These are phyloP conservation scores for Rickenella mellea DNA, from an alignment of 768 basidiomycete genomes.

Conservation along the genomic window DNA sequence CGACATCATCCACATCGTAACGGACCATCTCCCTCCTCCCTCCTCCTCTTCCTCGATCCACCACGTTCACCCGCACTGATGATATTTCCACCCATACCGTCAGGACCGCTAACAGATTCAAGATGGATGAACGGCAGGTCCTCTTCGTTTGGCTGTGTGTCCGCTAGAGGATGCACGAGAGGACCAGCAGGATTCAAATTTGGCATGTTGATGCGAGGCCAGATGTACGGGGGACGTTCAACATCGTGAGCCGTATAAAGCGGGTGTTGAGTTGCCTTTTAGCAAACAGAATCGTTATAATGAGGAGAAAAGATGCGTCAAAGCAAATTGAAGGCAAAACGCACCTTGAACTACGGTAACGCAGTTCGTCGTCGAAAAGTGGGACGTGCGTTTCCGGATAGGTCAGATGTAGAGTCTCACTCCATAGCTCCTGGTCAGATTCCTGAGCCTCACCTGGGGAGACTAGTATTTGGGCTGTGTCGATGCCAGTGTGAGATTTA, in stretches of 20 bases:
- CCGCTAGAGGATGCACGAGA: conserved; percentile 84
- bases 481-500: too few relatives aligned
- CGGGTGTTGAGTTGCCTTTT: conserved; percentile 96
- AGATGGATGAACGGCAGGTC: conserved; percentile 70
- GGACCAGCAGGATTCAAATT: conserved; percentile 80
- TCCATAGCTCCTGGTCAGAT: conserved; percentile 71
- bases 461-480: conserved; percentile 88
- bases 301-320: too few relatives aligned
- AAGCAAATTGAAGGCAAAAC: too few relatives aligned
- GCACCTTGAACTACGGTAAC: conserved; percentile 90
- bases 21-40: conserved; percentile 69
- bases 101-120: too few relatives aligned
- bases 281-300: too few relatives aligned
- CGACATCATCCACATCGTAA: conserved; percentile 78
- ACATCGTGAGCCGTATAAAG: conserved; percentile 82
- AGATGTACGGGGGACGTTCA: conserved; percentile 76
- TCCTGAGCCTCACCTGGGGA: conserved; percentile 77
- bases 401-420: conserved; percentile 58
- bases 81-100: too few relatives aligned
- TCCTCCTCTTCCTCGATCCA: too few relatives aligned
- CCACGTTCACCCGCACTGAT: too few relatives aligned
- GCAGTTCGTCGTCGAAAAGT: conserved; percentile 80
- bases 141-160: conserved; percentile 69
- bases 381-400: conserved; percentile 60
- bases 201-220: conserved; percentile 73